These are phyloP conservation scores for Grigorovia jiainica DNA, from an alignment of 805 yeast genomes.

Conservation along the genomic window DNA sequence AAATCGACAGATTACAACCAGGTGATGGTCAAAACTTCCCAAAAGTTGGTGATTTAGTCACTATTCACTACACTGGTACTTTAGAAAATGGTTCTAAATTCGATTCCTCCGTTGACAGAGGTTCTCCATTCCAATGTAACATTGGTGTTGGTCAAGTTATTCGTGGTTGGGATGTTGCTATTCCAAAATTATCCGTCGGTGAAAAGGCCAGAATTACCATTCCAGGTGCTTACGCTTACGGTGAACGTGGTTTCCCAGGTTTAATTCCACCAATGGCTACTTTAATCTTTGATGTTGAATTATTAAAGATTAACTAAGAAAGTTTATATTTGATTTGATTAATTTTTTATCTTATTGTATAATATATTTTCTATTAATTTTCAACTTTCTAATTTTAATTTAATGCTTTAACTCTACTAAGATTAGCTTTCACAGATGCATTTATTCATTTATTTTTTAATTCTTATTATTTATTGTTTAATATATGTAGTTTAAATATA, in stretches of 20 bases:
- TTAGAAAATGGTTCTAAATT: conserved; percentile 92
- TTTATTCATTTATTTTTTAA: too few relatives aligned
- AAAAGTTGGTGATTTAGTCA: conserved; percentile 74
- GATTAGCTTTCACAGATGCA: too few relatives aligned
- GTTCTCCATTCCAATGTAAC: conserved; percentile 86
- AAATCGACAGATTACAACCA: conserved; percentile 30
- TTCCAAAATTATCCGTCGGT: conserved; percentile 86
- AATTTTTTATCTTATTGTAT: neutral
- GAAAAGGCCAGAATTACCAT: conserved; percentile 88
- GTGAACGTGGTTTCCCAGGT: conserved; percentile 92
- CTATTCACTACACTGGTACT: conserved; percentile 94
- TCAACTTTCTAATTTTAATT: too few relatives aligned
- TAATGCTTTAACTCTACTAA: too few relatives aligned
- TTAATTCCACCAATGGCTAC: conserved; percentile 95
- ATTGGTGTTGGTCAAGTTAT: conserved; percentile 96
- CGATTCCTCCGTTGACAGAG: conserved; percentile 92
- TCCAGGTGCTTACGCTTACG: conserved; percentile 90
- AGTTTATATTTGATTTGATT: neutral
- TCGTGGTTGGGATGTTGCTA: conserved; percentile 93
- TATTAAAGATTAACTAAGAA: conserved; percentile 36
- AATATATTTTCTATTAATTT: neutral
- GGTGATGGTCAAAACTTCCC: conserved; percentile 90
- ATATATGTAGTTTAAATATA: too few relatives aligned
- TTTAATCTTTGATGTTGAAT: conserved; percentile 75
- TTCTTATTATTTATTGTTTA: too few relatives aligned